Evolutionary conservation across 2,329 filamentous ascomycete genomes (phyloP), one percentile per base, ranked within the genome.

Genomic region (Dothideomycetes sp.): DNA sequence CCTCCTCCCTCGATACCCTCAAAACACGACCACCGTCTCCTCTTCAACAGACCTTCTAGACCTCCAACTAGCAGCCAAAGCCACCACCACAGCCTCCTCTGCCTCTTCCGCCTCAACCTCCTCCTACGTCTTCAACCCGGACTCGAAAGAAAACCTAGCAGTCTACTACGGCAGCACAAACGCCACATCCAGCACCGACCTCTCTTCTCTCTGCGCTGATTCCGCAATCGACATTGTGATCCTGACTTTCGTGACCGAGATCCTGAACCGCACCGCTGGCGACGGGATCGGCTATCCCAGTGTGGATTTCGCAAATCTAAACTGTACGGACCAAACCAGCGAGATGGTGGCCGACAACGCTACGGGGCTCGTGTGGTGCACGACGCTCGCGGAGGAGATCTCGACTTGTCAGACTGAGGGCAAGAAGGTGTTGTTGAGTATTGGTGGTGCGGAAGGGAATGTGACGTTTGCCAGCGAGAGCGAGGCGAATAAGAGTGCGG

Each of bases 391-490:
- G 36, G 34, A 33, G 1, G 51, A 54, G 42, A 53, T 61, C 5
- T 42, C 47, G 17, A 32, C 39, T 1, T 69, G 64, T 48, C 64
- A 68, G 46, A 33, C 40, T 0, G 33, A 51, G 9, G 61, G 63
- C 15, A 64, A 62, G 40, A 59, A 58, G 16, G 55, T 68, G 1
- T 40, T 68, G 2, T 47, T 68, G 15, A 60, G 56, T 43, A 45
- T 68, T 4, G 59, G 58, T 11, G 55, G 56, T 5, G 49, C 53
- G 4, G 45, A 38, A 2, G 49, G 49, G 1, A 47, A 46, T n/a
- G 50, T 56, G 4, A 45, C 42, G 33, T 62, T 63, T 40, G 18
- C 41, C 2, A 50, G 42, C 8, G 46, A 45, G 4, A 37, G 31
- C 4, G 45, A 61, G 34, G 60, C 61, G 7, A 42, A 18, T 3